Evolutionary conservation across 176 grass and related monocot genomes (phyloP).

Genomic region (Typha latifolia): DNA sequence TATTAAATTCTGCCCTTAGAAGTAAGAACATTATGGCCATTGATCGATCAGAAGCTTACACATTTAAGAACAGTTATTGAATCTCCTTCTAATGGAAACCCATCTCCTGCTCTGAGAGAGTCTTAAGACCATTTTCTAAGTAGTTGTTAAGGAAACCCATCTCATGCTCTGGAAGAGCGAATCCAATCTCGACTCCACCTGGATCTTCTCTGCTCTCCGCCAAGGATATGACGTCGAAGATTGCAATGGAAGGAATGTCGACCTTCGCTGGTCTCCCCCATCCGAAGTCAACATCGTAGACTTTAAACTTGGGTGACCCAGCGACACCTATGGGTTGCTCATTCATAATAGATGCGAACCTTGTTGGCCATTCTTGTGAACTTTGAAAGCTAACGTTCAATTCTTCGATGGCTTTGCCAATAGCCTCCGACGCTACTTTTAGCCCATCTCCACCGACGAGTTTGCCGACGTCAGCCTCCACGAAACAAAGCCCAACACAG

Average conservation of each 20-base stretch:
- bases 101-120: too few species aligned
- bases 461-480: conserved; percentile 38
- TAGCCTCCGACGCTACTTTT: conserved; percentile 42
- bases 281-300: conserved; percentile 27
- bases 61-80: too few species aligned
- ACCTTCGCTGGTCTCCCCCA: conserved; percentile 26
- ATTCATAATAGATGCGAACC: not conserved
- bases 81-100: too few species aligned
- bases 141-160: not conserved
- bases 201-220: conserved; percentile 16
- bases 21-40: too few species aligned
- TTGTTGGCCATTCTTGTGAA: not conserved
- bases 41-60: too few species aligned
- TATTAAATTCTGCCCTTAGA: too few species aligned
- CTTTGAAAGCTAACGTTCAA: conserved; percentile 6
- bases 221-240: conserved; percentile 3
- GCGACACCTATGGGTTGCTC: not conserved
- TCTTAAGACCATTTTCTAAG: not conserved
- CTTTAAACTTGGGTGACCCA: conserved; percentile 13
- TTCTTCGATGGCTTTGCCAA: conserved; percentile 45
- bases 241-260: conserved; percentile 1
- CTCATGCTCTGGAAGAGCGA: conserved; percentile 3
- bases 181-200: conserved; percentile 22
- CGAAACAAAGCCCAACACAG: conserved; percentile 84
- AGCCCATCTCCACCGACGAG: conserved; percentile 41